These are phyloP conservation scores for Clonostachys sp. DNA, from an alignment of 2,329 filamentous ascomycete species.

Conservation along the genomic window DNA sequence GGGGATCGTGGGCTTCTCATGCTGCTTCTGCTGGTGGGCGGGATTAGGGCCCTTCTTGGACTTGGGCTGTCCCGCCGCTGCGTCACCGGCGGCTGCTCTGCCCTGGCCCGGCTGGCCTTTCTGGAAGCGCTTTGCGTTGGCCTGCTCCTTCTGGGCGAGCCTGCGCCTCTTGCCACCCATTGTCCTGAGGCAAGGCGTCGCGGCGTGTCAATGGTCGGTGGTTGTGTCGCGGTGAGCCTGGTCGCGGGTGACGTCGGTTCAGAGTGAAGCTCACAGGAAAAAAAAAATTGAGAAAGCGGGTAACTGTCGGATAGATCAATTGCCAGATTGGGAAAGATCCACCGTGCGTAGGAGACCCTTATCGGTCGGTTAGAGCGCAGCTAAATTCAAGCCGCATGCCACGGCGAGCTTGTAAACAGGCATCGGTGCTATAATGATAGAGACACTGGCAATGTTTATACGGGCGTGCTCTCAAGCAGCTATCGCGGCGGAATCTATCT, in stretches of 20 bases:
- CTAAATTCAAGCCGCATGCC: too few relatives aligned
- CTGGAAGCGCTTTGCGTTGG: background rate
- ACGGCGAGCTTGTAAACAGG: too few relatives aligned
- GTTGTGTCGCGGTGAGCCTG: background rate
- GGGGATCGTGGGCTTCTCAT: constrained; percentile 51
- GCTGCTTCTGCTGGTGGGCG: constrained; percentile 13
- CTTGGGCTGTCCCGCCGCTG: constrained; percentile 6
- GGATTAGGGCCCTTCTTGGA: constrained; percentile 3
- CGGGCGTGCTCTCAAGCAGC: too few relatives aligned
- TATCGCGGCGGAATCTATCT: too few relatives aligned
- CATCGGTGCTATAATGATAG: too few relatives aligned
- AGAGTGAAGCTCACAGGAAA: background rate
- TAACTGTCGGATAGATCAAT: too few relatives aligned
- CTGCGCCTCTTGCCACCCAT: constrained; percentile 4
- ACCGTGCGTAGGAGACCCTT: too few relatives aligned
- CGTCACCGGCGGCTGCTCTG: constrained; percentile 7
- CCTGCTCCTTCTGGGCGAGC: constrained; percentile 1
- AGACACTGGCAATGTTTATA: too few relatives aligned
- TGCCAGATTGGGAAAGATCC: too few relatives aligned
- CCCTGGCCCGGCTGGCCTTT: constrained; percentile 1
- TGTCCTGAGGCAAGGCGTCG: background rate
- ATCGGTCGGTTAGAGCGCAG: too few relatives aligned
- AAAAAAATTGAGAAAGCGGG: background rate
- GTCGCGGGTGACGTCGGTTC: background rate
- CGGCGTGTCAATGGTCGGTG: background rate